Base-by-base conservation (phyloP, 768 basidiomycete species). In the Phlebiopsis gigantea region DNA sequence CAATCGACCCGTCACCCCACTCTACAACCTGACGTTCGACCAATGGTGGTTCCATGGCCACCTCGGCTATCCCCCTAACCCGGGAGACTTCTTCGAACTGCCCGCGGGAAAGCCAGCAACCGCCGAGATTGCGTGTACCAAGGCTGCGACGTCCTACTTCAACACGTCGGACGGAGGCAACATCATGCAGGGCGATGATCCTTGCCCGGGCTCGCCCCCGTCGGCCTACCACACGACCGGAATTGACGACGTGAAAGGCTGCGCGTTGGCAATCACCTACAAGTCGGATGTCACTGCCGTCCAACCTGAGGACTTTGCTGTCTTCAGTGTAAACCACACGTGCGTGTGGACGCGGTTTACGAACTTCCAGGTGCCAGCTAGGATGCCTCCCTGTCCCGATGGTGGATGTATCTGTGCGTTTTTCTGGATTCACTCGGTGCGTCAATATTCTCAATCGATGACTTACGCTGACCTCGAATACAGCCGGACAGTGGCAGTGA, bases 331-430 rank as follows among this genome's bases (percentile, higher is more conserved):
- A 5, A 86, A 87, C 64, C 81, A 83, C 43, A 82, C 79, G 1
- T 87, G 84, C 58, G 84, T 86, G 0, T 88, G 84, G 84, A 76
- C 72, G 41, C 73, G 83, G 21, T 78, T 79, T 61, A 87, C 82
- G 4, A 75, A 79, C 29, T 88, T 88, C 57, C 59, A 74, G 31
- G 82, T 88, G 8, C 87, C 86, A 0, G 72, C 65, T 10, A 70
- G 68, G 9, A 81, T 88, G 80, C 86, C 87, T 0, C 72, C 81
- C 19, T 88, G 87, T 61, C 82, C 84, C 0, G 61, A 75, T 0
- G 78, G 77, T 19, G 79, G 78, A 22, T 88, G 87, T 62, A 74
- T 72, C 15, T 88, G 87, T 68, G 77, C 84, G 5, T 86, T 79
- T 69, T 83, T 82, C 63, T 87, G 85, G 84, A 78, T 84, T 28